A percentile compares a stretch with the other conserved stretches of the same genome.
These are phyloP conservation scores for Boletales sp. DNA, from an alignment of 768 basidiomycete species.

Conservation along the genomic window DNA sequence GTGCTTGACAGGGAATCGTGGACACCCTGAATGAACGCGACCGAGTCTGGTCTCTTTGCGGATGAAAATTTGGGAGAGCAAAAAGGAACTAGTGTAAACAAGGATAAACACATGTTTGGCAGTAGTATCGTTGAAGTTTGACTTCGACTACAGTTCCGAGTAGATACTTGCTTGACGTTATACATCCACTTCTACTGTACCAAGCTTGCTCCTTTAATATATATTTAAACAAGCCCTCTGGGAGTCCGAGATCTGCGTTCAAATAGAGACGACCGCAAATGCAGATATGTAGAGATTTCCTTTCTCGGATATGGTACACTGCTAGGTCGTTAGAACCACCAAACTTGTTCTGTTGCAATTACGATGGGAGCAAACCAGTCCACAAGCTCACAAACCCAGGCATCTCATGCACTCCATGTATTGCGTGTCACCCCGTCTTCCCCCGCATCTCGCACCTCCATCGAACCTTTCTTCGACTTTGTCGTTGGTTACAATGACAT, in stretches of 20 bases:
- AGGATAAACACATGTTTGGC: constrained; percentile 14
- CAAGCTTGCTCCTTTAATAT: too few relatives aligned
- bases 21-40: constrained; percentile 29
- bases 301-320: constrained; percentile 1
- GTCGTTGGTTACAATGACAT: constrained; percentile 84
- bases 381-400: constrained; percentile 36
- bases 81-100: constrained; percentile 18
- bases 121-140: too few relatives aligned
- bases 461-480: constrained; percentile 95
- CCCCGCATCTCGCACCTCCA: constrained; percentile 83
- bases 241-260: too few relatives aligned
- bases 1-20: constrained; percentile 26
- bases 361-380: constrained; percentile 77
- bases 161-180: too few relatives aligned
- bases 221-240: too few relatives aligned
- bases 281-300: constrained; percentile 4
- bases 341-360: background rate
- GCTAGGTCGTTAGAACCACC: too few relatives aligned
- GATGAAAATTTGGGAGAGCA: constrained; percentile 26
- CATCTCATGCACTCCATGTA: constrained; percentile 70
- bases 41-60: constrained; percentile 7
- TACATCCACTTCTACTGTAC: too few relatives aligned
- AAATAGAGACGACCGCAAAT: too few relatives aligned
- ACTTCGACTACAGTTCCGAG: too few relatives aligned
- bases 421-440: constrained; percentile 86